Conservation (phyloP, 2,329 filamentous ascomycete genomes). For the Clonostachys rosea region DNA sequence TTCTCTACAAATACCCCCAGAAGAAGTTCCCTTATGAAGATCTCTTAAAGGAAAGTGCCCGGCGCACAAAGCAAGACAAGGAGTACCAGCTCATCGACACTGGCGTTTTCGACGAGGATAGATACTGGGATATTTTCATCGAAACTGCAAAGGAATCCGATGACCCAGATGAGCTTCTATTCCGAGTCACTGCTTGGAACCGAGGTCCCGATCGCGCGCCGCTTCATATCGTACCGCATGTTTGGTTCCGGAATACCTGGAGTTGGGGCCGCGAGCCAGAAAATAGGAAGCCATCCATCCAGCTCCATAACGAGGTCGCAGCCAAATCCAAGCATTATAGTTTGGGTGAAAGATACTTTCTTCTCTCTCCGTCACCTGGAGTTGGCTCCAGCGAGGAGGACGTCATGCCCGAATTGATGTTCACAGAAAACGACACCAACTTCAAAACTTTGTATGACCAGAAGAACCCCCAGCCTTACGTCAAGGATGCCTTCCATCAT, state of each 20-base stretch:
- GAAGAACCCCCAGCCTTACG: conserved; percentile 76
- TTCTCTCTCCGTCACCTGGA: conserved; percentile 86
- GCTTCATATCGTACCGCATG: conserved; percentile 87
- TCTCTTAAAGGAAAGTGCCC: conserved; percentile 77
- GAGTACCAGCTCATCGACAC: conserved; percentile 95
- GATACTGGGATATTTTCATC: conserved; percentile 97
- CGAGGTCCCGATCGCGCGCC: conserved; percentile 86
- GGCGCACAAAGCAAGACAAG: conserved; percentile 67
- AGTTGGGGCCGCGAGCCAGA: conserved; percentile 78
- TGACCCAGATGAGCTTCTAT: conserved; percentile 85
- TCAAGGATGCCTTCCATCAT: conserved; percentile 93
- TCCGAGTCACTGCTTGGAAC: conserved; percentile 95
- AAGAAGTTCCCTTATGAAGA: conserved; percentile 88
- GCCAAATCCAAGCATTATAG: conserved; percentile 75
- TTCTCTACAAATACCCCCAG: conserved; percentile 96
- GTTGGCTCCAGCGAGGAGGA: conserved; percentile 75
- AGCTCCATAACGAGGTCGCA: conserved; percentile 58
- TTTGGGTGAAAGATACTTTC: conserved; percentile 77
- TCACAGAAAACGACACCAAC: conserved; percentile 96
- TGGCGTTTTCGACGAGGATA: conserved; percentile 78
- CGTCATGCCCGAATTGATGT: conserved; percentile 78
- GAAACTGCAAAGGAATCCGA: conserved; percentile 94
- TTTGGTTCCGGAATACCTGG: conserved; percentile 98
- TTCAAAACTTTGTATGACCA: conserved; percentile 70
- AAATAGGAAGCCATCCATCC: conserved; percentile 77